Percentiles rank a stretch among this genome's conserved stretches.
These are phyloP conservation scores for Zangia roseola DNA, from an alignment of 768 basidiomycete species.

Conservation along the genomic window DNA sequence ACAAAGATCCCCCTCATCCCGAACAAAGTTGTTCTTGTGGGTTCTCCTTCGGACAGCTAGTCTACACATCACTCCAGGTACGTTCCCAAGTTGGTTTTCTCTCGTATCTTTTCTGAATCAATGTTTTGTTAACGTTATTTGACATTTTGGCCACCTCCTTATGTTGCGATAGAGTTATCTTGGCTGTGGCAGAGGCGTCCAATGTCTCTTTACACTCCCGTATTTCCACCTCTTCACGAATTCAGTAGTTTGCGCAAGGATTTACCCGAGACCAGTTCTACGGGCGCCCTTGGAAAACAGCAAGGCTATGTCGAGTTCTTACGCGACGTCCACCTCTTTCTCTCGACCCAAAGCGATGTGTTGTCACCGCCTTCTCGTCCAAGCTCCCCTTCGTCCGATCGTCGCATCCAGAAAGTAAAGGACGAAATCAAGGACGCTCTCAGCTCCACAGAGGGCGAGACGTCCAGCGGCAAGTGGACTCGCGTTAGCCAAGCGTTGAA, in stretches of 20 bases:
- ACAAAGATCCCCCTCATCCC: background rate
- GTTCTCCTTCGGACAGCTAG: background rate
- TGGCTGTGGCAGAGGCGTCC: background rate
- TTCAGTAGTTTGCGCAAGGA: slow-evolving; percentile 3
- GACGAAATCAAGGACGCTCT: slow-evolving; percentile 37
- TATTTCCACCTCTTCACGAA: slow-evolving; percentile 29
- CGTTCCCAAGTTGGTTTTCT: background rate
- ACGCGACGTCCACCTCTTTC: slow-evolving; percentile 33
- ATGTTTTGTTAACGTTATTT: background rate
- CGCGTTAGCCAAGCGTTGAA: slow-evolving; percentile 39
- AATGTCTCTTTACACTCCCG: slow-evolving; percentile 37
- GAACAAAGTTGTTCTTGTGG: background rate
- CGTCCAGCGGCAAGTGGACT: slow-evolving; percentile 48
- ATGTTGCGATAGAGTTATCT: background rate
- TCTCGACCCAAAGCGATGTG: slow-evolving; percentile 31
- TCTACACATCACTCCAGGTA: slow-evolving; percentile 7
- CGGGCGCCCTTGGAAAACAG: slow-evolving; percentile 4
- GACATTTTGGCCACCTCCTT: background rate
- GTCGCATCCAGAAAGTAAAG: slow-evolving; percentile 32
- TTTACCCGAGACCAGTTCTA: background rate
- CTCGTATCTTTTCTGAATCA: background rate
- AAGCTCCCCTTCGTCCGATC: slow-evolving; percentile 29
- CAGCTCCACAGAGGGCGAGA: slow-evolving; percentile 35
- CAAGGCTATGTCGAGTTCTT: slow-evolving; percentile 25
- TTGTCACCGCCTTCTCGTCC: slow-evolving; percentile 37